These are phyloP conservation scores for Aureobasidium musti DNA, from an alignment of 2,329 filamentous ascomycete species.

Conservation along the genomic window DNA sequence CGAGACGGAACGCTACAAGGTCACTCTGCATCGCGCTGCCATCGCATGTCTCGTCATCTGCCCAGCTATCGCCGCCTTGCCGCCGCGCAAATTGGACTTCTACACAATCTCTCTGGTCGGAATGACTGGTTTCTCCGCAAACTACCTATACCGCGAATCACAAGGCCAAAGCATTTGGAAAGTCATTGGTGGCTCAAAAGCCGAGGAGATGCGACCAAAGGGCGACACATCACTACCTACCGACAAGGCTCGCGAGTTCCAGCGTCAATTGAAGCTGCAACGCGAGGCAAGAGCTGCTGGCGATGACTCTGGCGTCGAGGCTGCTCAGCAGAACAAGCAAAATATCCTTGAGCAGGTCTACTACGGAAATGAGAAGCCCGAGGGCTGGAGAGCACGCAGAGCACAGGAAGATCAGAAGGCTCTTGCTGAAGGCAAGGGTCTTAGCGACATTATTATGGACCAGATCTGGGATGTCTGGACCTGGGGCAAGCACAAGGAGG, in stretches of 20 bases:
- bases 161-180: slow-evolving; percentile 46
- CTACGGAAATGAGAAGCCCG: slow-evolving; percentile 45
- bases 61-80: slow-evolving; percentile 57
- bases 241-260: slow-evolving; percentile 42
- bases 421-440: slow-evolving; percentile 43
- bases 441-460: slow-evolving; percentile 44
- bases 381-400: slow-evolving; percentile 49
- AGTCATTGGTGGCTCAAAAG: slow-evolving; percentile 35
- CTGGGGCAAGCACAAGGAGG: slow-evolving; percentile 34
- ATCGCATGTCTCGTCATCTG: slow-evolving; percentile 55
- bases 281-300: slow-evolving; percentile 44
- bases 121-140: slow-evolving; percentile 53
- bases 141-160: slow-evolving; percentile 50
- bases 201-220: slow-evolving; percentile 15
- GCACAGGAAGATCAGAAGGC: slow-evolving; percentile 50
- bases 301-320: slow-evolving; percentile 37
- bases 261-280: slow-evolving; percentile 45
- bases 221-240: slow-evolving; percentile 40
- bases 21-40: slow-evolving; percentile 48
- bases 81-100: slow-evolving; percentile 63
- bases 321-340: slow-evolving; percentile 30
- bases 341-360: slow-evolving; percentile 42
- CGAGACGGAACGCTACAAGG: slow-evolving; percentile 34
- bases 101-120: slow-evolving; percentile 59
- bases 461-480: slow-evolving; percentile 39